Base-by-base conservation (phyloP, 2,329 filamentous ascomycete genomes). In the Botrytis tulipae region DNA sequence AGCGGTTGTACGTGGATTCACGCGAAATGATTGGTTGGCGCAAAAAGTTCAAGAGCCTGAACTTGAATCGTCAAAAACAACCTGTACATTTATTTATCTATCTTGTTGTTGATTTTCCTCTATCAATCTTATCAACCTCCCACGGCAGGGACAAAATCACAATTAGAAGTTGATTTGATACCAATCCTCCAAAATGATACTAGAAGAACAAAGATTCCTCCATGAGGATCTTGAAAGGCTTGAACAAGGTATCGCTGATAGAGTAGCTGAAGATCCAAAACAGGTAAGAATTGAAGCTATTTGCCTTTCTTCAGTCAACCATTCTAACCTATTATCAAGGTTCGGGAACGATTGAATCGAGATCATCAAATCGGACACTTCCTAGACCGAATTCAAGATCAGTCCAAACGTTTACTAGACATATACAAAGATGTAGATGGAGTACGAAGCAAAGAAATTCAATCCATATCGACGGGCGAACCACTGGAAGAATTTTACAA, bases 141-240 rank as follows among this genome's bases (percentile, higher is more conserved):
- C 10, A 6, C 18, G 18, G 6, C 51, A 42, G 18, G 54, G 12
- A 44, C 37, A 18, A 32, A 66, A 22, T 9, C 42, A 51, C 25
- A 62, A 10, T 44, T 8, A 25, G 7, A 14, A 9, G 42, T 35
- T 9, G 22, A 44, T 59, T 32, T 16, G 18, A 60, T 14, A 62
- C 46, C 44, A 44, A 60, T 42, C 32, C 42, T 7, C 16, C 46
- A 84, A 62, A 10, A 91, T 98, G 94, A 85, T 97, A 78, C 85
- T 98, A 76, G 97, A 99, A 86, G 95, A 98, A 79, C 92, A 98
- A 84, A 90, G 96, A 79, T 94, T 93, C 80, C 89, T 98, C 79
- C 95, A 98, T 79, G 96, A 99, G 88, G 96, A 99, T 84, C 86
- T 99, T 69, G 96, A 99, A 87, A 91, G 96, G 76, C 88, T 99